phyloP scores from a whole-genome alignment of 1,284 basidiomycete genomes.

The Rhodofomes roseus region DNA sequence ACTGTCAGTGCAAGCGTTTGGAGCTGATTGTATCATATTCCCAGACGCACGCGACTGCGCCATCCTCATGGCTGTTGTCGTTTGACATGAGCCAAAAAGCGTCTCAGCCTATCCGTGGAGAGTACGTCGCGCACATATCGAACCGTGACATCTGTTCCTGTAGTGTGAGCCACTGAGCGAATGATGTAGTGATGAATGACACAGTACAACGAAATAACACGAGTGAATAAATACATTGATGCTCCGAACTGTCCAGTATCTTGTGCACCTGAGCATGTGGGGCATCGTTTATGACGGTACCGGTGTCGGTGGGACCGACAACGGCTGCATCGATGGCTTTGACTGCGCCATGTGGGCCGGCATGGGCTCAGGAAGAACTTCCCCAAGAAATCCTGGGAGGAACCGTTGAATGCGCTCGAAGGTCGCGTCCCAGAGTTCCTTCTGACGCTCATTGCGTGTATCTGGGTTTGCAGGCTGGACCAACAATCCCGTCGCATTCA shows the following conservation, averaged over 20 bases:
- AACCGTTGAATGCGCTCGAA: conserved; percentile 85
- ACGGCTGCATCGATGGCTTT: neutral
- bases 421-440: conserved; percentile 79
- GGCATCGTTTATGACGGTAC: neutral
- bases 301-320: neutral
- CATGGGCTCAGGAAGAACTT: conserved; percentile 48
- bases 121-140: too few species aligned
- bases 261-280: neutral
- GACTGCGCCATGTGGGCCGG: conserved; percentile 29
- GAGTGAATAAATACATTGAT: neutral
- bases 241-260: neutral
- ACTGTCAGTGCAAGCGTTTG: too few species aligned
- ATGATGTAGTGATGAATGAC: neutral
- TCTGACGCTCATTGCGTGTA: conserved; percentile 62
- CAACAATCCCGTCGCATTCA: conserved; percentile 86
- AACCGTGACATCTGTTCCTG: too few species aligned
- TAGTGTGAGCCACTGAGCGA: too few species aligned
- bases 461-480: conserved; percentile 62
- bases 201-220: neutral
- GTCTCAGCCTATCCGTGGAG: too few species aligned
- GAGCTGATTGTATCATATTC: too few species aligned
- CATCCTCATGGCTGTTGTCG: too few species aligned
- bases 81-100: too few species aligned
- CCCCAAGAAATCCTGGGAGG: conserved; percentile 82
- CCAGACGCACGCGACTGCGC: too few species aligned